Conservation (phyloP, 1,284 basidiomycete genomes). For the Marasmius oreades region DNA sequence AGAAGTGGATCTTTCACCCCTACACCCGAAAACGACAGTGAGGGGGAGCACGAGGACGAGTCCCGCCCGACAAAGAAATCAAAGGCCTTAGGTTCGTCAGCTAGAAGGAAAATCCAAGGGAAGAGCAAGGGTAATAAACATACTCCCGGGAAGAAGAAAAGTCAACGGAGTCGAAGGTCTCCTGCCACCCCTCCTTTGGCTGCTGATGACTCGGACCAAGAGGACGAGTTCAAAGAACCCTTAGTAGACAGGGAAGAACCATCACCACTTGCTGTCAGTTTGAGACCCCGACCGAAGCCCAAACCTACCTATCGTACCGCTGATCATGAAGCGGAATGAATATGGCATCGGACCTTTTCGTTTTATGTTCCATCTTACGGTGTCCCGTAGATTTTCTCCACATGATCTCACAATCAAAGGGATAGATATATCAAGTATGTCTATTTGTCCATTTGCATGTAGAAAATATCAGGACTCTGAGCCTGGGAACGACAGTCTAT, state of each 20-base stretch:
- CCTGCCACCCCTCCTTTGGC: not conserved
- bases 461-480: too few relatives aligned
- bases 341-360: not conserved
- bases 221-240: not conserved
- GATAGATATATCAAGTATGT: too few relatives aligned
- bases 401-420: too few relatives aligned
- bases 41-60: slow-evolving; percentile 20
- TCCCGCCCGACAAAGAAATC: slow-evolving; percentile 7
- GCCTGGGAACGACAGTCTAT: too few relatives aligned
- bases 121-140: not conserved
- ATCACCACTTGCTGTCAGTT: slow-evolving; percentile 18
- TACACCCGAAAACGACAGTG: slow-evolving; percentile 13
- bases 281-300: slow-evolving; percentile 27
- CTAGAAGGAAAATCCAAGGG: not conserved
- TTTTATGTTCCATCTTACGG: too few relatives aligned
- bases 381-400: too few relatives aligned
- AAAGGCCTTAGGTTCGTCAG: slow-evolving; percentile 2
- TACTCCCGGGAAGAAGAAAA: not conserved
- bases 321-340: not conserved
- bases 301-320: slow-evolving; percentile 10
- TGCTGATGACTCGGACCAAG: slow-evolving; percentile 1
- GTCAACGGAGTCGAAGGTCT: not conserved
- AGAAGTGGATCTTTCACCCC: slow-evolving; percentile 13
- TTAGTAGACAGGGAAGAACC: slow-evolving; percentile 17
- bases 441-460: too few relatives aligned